Percentiles rank a stretch among this genome's conserved stretches.
These are phyloP conservation scores for Glonium stellatum DNA, from an alignment of 495 filamentous ascomycete genomes.

Conservation along the genomic window DNA sequence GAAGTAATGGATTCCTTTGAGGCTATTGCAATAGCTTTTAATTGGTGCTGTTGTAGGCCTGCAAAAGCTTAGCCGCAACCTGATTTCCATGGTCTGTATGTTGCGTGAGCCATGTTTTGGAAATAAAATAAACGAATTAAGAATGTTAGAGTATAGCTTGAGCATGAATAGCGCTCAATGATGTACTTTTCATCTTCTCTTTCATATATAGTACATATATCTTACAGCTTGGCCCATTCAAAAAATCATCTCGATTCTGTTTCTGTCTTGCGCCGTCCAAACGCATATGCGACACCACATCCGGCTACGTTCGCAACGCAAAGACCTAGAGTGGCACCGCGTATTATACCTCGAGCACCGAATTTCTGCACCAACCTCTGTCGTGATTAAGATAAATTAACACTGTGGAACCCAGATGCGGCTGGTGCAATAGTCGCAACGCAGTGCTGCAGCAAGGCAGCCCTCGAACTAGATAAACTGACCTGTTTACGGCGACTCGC, in stretches of 20 bases:
- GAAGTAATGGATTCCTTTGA: too few species aligned
- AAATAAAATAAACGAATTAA: too few species aligned
- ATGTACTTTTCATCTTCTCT: neutral
- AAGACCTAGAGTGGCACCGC: constrained; percentile 64
- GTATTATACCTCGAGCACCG: constrained; percentile 59
- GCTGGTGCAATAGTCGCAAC: neutral
- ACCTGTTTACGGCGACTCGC: constrained; percentile 59
- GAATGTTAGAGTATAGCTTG: too few species aligned
- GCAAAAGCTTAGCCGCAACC: too few species aligned
- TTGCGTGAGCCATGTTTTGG: too few species aligned
- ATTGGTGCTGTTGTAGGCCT: too few species aligned
- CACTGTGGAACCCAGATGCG: too few species aligned
- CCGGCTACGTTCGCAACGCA: constrained; percentile 62
- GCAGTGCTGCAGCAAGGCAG: neutral
- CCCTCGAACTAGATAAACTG: neutral
- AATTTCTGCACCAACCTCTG: constrained; percentile 51
- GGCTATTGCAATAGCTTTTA: too few species aligned
- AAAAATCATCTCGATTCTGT: constrained; percentile 7
- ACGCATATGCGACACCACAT: constrained; percentile 63
- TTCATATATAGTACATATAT: neutral
- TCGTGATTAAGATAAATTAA: neutral
- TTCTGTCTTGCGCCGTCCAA: constrained; percentile 38
- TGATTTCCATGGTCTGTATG: too few species aligned
- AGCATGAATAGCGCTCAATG: too few species aligned
- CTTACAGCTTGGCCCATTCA: neutral